Percentiles rank a stretch among this genome's conserved stretches.
These are phyloP conservation scores for Blastobotrys arbuscula DNA, from an alignment of 1,139 yeast species.

Conservation along the genomic window DNA sequence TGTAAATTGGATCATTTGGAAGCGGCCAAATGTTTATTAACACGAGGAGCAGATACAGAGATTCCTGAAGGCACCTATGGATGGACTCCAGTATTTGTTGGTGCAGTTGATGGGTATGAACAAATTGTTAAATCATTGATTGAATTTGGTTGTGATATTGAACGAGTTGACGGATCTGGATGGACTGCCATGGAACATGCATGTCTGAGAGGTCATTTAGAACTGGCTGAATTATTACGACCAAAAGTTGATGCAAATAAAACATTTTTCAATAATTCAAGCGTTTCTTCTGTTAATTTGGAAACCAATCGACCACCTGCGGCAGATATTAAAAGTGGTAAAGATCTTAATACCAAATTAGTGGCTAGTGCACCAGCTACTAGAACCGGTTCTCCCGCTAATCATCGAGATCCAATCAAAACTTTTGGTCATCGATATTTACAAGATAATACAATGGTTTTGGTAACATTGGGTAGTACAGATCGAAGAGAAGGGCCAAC, in stretches of 20 bases:
- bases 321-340: constrained; percentile 11
- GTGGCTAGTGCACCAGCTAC: neutral
- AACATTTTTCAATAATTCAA: constrained; percentile 7
- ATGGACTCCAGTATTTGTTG: constrained; percentile 92
- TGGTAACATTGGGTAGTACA: constrained; percentile 82
- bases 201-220: constrained; percentile 79
- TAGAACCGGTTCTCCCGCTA: neutral
- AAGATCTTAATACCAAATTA: constrained; percentile 7
- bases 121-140: constrained; percentile 55
- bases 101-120: constrained; percentile 78
- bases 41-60: constrained; percentile 64
- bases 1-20: constrained; percentile 55
- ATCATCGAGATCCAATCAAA: constrained; percentile 38
- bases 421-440: constrained; percentile 84
- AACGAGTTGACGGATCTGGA: constrained; percentile 73
- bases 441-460: constrained; percentile 52
- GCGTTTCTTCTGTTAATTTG: neutral
- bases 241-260: constrained; percentile 35
- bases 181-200: constrained; percentile 99
- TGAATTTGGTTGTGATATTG: constrained; percentile 43
- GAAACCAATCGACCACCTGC: neutral
- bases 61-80: constrained; percentile 75
- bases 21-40: constrained; percentile 51
- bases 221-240: constrained; percentile 55
- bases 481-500: constrained; percentile 57